phyloP scores from a whole-genome alignment of 495 filamentous ascomycete species.

The Penicillium coprophilum region DNA sequence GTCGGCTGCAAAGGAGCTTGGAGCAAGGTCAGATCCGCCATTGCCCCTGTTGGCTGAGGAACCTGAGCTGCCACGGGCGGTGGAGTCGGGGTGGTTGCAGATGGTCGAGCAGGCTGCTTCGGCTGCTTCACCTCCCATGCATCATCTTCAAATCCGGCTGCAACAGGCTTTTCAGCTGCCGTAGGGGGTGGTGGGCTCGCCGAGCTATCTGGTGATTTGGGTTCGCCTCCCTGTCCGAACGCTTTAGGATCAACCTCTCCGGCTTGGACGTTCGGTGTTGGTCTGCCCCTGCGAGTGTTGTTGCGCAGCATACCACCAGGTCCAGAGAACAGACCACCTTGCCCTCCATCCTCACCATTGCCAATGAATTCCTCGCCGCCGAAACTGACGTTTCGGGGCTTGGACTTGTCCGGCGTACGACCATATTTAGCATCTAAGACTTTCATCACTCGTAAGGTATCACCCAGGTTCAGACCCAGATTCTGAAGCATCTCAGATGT shows the following conservation, averaged over 20 bases:
- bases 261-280: constrained; percentile 78
- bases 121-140: constrained; percentile 97
- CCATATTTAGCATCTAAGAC: constrained; percentile 78
- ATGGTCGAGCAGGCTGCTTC: constrained; percentile 50
- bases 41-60: constrained; percentile 60
- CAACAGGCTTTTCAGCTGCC: constrained; percentile 46
- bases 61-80: constrained; percentile 41
- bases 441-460: constrained; percentile 93
- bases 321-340: constrained; percentile 84
- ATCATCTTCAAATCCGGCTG: constrained; percentile 87
- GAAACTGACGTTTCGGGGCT: constrained; percentile 62
- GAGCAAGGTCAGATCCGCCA: constrained; percentile 78
- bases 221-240: constrained; percentile 62
- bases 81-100: constrained; percentile 33
- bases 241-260: constrained; percentile 82
- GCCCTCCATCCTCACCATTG: constrained; percentile 50
- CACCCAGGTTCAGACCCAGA: constrained; percentile 88
- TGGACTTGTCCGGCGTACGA: constrained; percentile 58
- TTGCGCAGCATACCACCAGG: constrained; percentile 85
- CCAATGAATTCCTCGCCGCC: constrained; percentile 55
- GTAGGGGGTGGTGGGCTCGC: constrained; percentile 46
- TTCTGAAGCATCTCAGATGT: constrained; percentile 76
- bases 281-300: constrained; percentile 92
- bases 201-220: constrained; percentile 43
- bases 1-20: constrained; percentile 74